A percentile compares a stretch with the other conserved stretches of the same genome.
Evolutionary conservation across 1,284 basidiomycete genomes (phyloP).

Genomic region (Cutaneotrichosporon sp.): DNA sequence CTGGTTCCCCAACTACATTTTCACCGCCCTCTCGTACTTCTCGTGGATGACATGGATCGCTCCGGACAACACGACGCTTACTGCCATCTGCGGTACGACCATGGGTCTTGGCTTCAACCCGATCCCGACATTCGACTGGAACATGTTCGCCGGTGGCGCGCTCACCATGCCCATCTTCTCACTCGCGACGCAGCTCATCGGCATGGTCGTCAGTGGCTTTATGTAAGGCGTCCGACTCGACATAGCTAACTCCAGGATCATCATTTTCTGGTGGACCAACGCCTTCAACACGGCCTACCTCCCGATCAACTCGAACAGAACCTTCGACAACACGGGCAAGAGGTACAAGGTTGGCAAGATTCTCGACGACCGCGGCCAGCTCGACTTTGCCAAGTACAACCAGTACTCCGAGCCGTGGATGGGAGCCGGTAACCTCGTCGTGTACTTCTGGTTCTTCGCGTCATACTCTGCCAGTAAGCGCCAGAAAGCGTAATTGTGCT

Average conservation of each 20-base stretch:
- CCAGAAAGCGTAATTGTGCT: neutral
- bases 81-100: conserved; percentile 13
- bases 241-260: conserved; percentile 11
- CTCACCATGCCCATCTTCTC: conserved; percentile 34
- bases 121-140: conserved; percentile 45
- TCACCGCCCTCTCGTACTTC: conserved; percentile 53
- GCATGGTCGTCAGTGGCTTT: conserved; percentile 24
- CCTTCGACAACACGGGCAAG: conserved; percentile 28
- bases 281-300: conserved; percentile 34
- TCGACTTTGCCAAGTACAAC: conserved; percentile 29
- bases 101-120: conserved; percentile 33
- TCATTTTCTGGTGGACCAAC: conserved; percentile 30
- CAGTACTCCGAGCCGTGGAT: conserved; percentile 39
- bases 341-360: conserved; percentile 43
- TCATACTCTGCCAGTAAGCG: conserved; percentile 31
- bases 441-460: conserved; percentile 42
- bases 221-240: conserved; percentile 15
- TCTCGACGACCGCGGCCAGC: conserved; percentile 27
- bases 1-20: conserved; percentile 49
- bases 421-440: conserved; percentile 33
- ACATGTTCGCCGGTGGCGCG: conserved; percentile 11
- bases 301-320: conserved; percentile 33
- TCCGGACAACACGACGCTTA: conserved; percentile 40
- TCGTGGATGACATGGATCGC: conserved; percentile 61
- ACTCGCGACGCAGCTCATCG: conserved; percentile 30